Base-by-base conservation (phyloP, 2,329 filamentous ascomycete genomes). In the Tolypocladium cylindrosporum region DNA sequence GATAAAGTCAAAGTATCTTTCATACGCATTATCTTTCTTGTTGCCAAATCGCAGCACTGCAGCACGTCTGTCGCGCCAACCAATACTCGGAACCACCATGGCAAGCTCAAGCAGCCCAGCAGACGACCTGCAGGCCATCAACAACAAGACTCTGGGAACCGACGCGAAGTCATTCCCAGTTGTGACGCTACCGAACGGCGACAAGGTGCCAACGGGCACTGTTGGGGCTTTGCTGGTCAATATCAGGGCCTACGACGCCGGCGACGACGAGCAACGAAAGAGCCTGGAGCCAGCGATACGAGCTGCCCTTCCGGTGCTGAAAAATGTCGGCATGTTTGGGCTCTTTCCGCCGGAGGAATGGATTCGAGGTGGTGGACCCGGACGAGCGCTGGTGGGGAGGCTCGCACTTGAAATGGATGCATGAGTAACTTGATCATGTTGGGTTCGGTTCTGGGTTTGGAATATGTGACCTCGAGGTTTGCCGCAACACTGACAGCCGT, bases 171-270 rank as follows among this genome's bases (percentile, higher is more conserved):
- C 60, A 4, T 61, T 61, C 24, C 60, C 60, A 21, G 51, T 61
- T 42, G 60, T 60, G 5, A 58, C 56, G n/a, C 60, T 61, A 6
- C 59, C 58, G 16, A 58, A 55, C 53, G 59, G 60, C 55, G 53
- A 61, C 6, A 57, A 55, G 39, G 31, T 61, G 6, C 60, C 59
- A 14, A 61, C 60, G 2, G 60, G 60, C 37, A 60, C 60, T 1
- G 60, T 61, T 34, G 59, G 60, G 16, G 60, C 60, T 11, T 37
- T 61, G 11, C 41, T 60, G 34, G 57, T 61, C 55, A 60, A 61
- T 40, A 57, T 61, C 31, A 56, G 48, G 21, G 57, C 58, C 9
- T 61, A 60, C 57, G 57, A 60, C 51, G 58, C 4, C 50, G 58
- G 37, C 52, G 58, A 36, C 13, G 21, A 24, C 31, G 39, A 27